Percentiles rank a stretch among this genome's conserved stretches.
phyloP scores from a whole-genome alignment of 768 basidiomycete species.

The Lentinula raphanica region DNA sequence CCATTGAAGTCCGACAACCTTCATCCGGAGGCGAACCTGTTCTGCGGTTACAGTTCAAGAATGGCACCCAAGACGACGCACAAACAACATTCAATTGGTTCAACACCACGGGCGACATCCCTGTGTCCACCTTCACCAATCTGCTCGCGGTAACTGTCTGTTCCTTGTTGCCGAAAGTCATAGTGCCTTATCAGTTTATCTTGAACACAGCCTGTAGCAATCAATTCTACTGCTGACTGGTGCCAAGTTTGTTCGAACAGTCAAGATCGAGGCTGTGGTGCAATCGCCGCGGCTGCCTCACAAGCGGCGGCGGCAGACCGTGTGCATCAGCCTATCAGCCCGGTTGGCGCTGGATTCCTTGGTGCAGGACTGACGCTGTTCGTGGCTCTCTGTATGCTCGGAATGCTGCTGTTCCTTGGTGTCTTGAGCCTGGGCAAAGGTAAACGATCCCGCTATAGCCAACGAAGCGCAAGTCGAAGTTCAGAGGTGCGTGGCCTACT shows the following conservation, averaged over 20 bases:
- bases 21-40: slow-evolving; percentile 40
- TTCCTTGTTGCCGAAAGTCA: background rate
- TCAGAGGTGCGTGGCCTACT: background rate
- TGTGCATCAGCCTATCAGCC: slow-evolving; percentile 35
- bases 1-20: slow-evolving; percentile 54
- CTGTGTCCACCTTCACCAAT: slow-evolving; percentile 46
- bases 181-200: background rate
- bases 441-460: background rate
- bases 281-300: slow-evolving; percentile 33
- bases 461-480: background rate
- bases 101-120: slow-evolving; percentile 42
- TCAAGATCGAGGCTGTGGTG: slow-evolving; percentile 51
- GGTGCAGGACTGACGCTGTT: slow-evolving; percentile 53
- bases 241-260: slow-evolving; percentile 55
- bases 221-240: slow-evolving; percentile 54
- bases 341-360: slow-evolving; percentile 62
- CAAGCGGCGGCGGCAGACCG: slow-evolving; percentile 9
- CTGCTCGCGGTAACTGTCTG: slow-evolving; percentile 25
- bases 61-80: slow-evolving; percentile 44
- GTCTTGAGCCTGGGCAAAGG: slow-evolving; percentile 24
- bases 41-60: slow-evolving; percentile 65
- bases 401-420: slow-evolving; percentile 36
- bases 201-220: slow-evolving; percentile 35
- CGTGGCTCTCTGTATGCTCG: slow-evolving; percentile 33
- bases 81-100: slow-evolving; percentile 49